Base-by-base conservation (phyloP, 2,329 filamentous ascomycete genomes). In the Paecilomyces formosus region DNA sequence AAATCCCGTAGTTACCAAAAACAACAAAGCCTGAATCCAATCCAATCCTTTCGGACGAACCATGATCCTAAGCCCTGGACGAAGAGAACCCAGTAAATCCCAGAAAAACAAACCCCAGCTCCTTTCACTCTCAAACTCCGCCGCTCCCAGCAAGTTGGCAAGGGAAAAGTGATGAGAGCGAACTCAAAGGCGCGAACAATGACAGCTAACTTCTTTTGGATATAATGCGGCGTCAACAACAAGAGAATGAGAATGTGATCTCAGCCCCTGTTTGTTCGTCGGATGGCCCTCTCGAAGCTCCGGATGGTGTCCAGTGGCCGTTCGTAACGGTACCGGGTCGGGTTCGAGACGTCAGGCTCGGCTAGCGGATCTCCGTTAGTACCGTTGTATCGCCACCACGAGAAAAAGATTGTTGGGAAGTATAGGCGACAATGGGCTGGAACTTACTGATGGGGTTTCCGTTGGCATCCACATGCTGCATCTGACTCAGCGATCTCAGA, bases 231-330 rank as follows among this genome's bases (percentile, higher is more conserved):
- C n/a, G 6, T 45, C 39, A n/a, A 45, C 39, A 21, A 45, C 39
- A 45, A 7, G 39, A 6, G 5, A 5, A 15, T 39, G n/a, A 15
- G 33, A 15, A 15, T n/a, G 15, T n/a, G 15, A 18, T n/a, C n/a
- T 45, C 39, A 45, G n/a, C 39, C 39, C 15, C 39, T 45, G 39
- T 45, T 45, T 21, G 39, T 45, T 21, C 39, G 39, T 45, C 39
- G n/a, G 68, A 96, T 95, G 56, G 90, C 90, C 39, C 88, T 89
- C 74, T 97, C 90, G 63, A 96, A 96, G 57, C 88, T 88, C 68
- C 90, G 85, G 67, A 97, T 96, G 0, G 92, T 97, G 68, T 96
- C 92, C 53, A 97, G 80, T 22, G 92, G 92, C 59, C 92, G 87
- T 77, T 97, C 92, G 83, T 90, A 88, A 68, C 92, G 86, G 68